Conservation (phyloP, 768 basidiomycete species). For the Nidularia pulvinata region DNA sequence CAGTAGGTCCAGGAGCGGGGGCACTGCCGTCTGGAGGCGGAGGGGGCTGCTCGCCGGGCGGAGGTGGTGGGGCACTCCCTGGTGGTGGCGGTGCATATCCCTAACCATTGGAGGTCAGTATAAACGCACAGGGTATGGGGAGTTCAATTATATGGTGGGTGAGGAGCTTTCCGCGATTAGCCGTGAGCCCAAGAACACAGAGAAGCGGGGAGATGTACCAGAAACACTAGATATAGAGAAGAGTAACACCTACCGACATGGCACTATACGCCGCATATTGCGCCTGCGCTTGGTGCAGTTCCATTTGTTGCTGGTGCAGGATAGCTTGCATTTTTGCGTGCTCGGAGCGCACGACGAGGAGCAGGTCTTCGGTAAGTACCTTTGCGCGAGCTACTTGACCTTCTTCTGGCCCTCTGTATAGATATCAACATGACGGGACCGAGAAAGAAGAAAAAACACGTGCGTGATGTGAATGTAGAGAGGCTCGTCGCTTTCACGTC, state of each 20-base stretch:
- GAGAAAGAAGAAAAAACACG: constrained; percentile 24
- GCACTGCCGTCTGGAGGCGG: constrained; percentile 28
- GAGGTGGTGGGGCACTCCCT: constrained; percentile 42
- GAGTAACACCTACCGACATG: constrained; percentile 42
- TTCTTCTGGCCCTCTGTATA: constrained; percentile 67
- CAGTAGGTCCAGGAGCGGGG: constrained; percentile 18
- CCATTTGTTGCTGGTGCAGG: constrained; percentile 73
- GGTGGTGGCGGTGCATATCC: constrained; percentile 34
- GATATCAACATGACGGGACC: not conserved
- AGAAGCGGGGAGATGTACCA: not conserved
- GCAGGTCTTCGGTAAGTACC: constrained; percentile 78
- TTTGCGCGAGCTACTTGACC: constrained; percentile 79
- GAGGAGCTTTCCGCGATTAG: not conserved
- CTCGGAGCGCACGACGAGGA: constrained; percentile 78
- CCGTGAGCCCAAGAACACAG: not conserved
- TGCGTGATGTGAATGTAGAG: constrained; percentile 88
- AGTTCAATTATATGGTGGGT: not conserved
- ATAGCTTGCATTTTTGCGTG: constrained; percentile 71
- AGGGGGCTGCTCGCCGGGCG: constrained; percentile 36
- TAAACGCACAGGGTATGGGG: not conserved
- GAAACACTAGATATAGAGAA: not conserved
- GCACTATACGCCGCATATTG: constrained; percentile 71
- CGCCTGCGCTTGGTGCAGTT: constrained; percentile 74
- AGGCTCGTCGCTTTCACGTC: constrained; percentile 79
- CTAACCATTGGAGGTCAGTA: not conserved